Evolutionary conservation across 495 filamentous ascomycete species (phyloP), one percentile per base, ranked within the genome.

Genomic region (Platismatia glauca): DNA sequence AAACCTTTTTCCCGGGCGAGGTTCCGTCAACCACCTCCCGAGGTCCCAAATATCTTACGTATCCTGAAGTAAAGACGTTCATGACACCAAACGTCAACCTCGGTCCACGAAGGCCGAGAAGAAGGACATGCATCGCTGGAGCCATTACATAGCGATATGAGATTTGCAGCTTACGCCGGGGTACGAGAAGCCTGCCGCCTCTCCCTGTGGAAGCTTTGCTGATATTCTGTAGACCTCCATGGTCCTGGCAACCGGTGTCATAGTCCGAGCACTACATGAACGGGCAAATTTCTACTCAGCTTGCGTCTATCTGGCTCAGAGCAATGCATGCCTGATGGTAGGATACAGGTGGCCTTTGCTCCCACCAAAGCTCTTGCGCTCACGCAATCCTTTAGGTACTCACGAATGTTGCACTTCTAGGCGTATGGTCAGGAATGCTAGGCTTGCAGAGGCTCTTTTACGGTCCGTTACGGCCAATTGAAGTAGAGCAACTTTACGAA

Each of bases 261-360:
- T 97, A 62, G 74, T 95, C 56, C 91, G 90, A 69, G 95, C 94
- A 52, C 90, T 97, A 74, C 89, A 94, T 71, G 88, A 97, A 74
- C 84, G 94, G 66, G 82, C 94, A 59, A 98, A 98, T 71, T 97
- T 97, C 82, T 98, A 98, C 74, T 89, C 93, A 20, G 91, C 93
- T 58, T 91, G 89, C 73, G 95, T 98, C 37, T 96, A 97, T 75
- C 82, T 98, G 20, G 88, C 91, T 55, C 93, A 97, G 72, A 96
- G 89, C 73, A 97, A 89, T 76, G 85, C 93, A 62, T 96, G 92
- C 69, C 79, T 97, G 53, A 91, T 97, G 86, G 92, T 94, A 62
- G 67, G 81, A 34, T 13, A 43, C 38, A 52, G 39, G 35, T 24
- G 38, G 15, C 56, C 31, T 60, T 48, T 22, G 55, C 27, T 41